phyloP scores from a whole-genome alignment of 345 rosid species.

The Rhizophora apiculata region DNA sequence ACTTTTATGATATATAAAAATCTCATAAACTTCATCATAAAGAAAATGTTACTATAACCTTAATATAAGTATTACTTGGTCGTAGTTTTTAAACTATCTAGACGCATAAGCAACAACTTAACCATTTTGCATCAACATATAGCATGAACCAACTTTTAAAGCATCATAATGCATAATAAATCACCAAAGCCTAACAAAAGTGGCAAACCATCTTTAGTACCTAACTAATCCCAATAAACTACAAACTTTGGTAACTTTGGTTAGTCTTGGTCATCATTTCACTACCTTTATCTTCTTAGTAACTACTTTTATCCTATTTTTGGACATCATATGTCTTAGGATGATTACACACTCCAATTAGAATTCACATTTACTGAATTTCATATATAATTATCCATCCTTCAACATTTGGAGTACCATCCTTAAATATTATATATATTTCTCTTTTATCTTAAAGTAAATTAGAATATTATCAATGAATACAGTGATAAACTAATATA shows the following conservation, averaged over 20 bases:
- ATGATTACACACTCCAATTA: no score
- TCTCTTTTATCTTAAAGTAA: not conserved
- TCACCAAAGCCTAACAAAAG: not conserved
- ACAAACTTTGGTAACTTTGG: not conserved
- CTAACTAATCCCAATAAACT: not conserved
- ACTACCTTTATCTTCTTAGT: not conserved
- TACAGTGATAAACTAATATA: not conserved
- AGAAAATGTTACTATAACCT: not conserved
- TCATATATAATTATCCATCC: not conserved
- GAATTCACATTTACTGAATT: not conserved
- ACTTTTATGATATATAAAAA: not conserved
- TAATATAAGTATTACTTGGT: not conserved
- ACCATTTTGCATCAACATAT: not conserved
- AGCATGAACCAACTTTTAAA: not conserved
- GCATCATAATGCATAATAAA: not conserved
- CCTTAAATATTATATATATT: not conserved
- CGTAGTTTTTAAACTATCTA: not conserved
- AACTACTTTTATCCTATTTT: not conserved
- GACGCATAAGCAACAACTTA: not conserved
- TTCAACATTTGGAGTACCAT: no score
- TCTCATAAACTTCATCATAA: not conserved
- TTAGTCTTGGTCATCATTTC: not conserved
- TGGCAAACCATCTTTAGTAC: not conserved
- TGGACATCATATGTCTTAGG: not conserved
- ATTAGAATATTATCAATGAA: constrained; percentile 2